Evolutionary conservation across 768 basidiomycete species (phyloP).

Genomic region (Suillus fuscotomentosus): DNA sequence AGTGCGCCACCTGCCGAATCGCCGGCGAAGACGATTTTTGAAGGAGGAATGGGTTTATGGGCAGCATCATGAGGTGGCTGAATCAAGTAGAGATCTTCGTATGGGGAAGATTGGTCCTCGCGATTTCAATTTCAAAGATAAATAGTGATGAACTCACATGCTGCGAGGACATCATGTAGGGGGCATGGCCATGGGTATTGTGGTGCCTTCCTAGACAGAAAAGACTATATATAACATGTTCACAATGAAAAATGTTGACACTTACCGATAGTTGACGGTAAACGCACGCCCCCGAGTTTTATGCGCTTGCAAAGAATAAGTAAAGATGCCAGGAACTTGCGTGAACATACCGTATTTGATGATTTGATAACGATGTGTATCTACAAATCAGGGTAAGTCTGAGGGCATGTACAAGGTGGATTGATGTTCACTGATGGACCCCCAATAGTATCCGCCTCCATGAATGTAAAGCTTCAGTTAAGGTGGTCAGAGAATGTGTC

Average conservation of each 20-base stretch:
- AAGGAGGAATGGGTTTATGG: constrained; percentile 62
- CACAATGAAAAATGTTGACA: not conserved
- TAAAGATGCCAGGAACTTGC: not conserved
- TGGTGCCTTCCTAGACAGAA: constrained; percentile 60
- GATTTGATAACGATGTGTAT: constrained; percentile 61
- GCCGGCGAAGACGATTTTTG: constrained; percentile 74
- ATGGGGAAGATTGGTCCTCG: not conserved
- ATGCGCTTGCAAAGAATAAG: constrained; percentile 44
- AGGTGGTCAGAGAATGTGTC: not conserved
- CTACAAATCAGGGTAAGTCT: constrained; percentile 22
- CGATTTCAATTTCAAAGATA: not conserved
- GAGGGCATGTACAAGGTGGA: not conserved
- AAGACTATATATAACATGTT: not conserved
- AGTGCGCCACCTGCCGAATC: constrained; percentile 79
- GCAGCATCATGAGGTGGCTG: constrained; percentile 60
- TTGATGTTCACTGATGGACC: constrained; percentile 48
- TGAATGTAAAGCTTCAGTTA: constrained; percentile 58
- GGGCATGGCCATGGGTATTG: constrained; percentile 85
- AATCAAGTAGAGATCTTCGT: constrained; percentile 69
- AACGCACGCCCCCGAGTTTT: constrained; percentile 73
- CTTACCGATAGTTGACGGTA: constrained; percentile 52
- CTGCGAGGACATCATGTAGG: constrained; percentile 73
- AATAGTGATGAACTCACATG: constrained; percentile 40
- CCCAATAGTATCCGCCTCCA: constrained; percentile 69
- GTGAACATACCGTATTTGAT: constrained; percentile 47